Evolutionary conservation across 148 eudicot genomes (phyloP), one percentile per base, ranked within the genome.

Genomic region (Tetragonia tetragonoides): DNA sequence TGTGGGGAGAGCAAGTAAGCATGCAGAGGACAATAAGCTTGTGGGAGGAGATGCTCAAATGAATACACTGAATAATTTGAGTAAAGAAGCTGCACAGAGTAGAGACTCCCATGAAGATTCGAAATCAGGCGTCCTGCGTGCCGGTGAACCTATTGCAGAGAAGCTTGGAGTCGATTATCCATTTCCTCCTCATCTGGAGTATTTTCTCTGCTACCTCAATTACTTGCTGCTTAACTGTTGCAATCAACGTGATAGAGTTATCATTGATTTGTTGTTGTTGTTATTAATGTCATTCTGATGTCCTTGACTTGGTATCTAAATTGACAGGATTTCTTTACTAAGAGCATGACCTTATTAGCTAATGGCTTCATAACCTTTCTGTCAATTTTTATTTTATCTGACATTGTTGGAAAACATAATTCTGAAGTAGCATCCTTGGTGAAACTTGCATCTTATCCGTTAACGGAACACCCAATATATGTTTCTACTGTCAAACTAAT

Each of bases 161-260:
- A 93, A 85, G 79, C 97, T 95, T 78, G 99, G 99, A 34, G 87
- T 95, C 51, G 90, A 91, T 68, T 91, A 92, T 77, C 92, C 97
- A 37, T 95, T 92, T 82, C 96, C 97, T 71, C 96, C 94, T 12
- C 88, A 95, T 77, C 86, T 95, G 62, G 94, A 91, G 99, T 92
- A 88, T 70, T 92, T 66, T 46, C 42, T 64, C 53, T 73, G 62
- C 39, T 38, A 21, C 64, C 23, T 57, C 15, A 44, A 70, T 54
- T 44, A 47, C n/a, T 7, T 38, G 24, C 12, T 64, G 9, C 57
- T 60, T 69, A 2, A 21, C 28, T 16, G 59, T 15, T 47, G 2
- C 0, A 15, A 24, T 64, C 17, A 17, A 14, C 44, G 17, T 79
- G 68, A 38, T 28, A 49, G 23, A 53, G 44, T 28, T 39, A 53